Evolutionary conservation across 2,329 filamentous ascomycete species (phyloP), one percentile per base, ranked within the genome.

Genomic region (Lecanicillium sp.): DNA sequence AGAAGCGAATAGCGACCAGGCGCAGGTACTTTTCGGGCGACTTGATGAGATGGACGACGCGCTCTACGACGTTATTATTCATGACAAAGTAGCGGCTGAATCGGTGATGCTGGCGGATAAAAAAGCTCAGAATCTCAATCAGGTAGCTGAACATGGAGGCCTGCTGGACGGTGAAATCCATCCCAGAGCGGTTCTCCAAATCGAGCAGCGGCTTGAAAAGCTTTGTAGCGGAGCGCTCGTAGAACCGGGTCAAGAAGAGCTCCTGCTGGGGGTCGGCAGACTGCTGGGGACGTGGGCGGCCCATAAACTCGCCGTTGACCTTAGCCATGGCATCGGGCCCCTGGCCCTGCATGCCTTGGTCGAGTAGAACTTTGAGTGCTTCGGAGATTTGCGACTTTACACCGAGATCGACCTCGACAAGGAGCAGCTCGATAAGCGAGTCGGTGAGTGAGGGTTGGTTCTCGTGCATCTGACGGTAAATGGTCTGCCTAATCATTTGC

Each of bases 341-440:
- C 40, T 70, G 70, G 5, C 59, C 55, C 3, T 70, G 67, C 5
- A 66, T 63, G 65, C 66, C 83, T 68, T 62, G 89, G 74, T 97
- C 93, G 29, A 98, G 76, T 10, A 98, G 74, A 19, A 97, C 86
- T 67, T 95, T 96, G 62, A 98, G 84, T 7, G 91, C 89, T 69
- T 98, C 93, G 3, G 90, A 90, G 60, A 97, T 85, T 64, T 97
- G 93, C 23, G 89, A 90, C 67, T 95, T 96, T 53, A 97, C 90
- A 1, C 93, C 93, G 14, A 97, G 73, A 61, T 98, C 93, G 15
- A 87, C 85, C 68, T 98, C 93, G 2, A 93, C 83, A 39, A 97
- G 77, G 2, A 98, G 77, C 35, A 98, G 75, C 57, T 96, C 91
- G 50, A 97, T 95, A 33, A 98, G 71, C 0, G 88, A 94, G 62